Base-by-base conservation (phyloP, 2,329 filamentous ascomycete species). In the Eurotiales sp. region DNA sequence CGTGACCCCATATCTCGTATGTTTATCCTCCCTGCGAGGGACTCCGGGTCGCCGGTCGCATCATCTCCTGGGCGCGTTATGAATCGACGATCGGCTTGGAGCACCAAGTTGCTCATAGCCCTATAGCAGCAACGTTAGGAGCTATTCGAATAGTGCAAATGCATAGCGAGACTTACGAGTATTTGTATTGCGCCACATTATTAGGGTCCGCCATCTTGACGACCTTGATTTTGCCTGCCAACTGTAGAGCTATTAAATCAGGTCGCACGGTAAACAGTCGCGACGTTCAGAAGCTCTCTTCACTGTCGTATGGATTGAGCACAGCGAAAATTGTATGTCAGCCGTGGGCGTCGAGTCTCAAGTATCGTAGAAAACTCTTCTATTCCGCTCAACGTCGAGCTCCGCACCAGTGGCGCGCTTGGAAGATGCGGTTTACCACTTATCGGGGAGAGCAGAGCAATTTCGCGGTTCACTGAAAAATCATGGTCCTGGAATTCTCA, bases 21-120 rank as follows among this genome's bases (percentile, higher is more conserved):
- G 60, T 88, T 92, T 69, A 99, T 85, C 61, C 91, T 87, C 50
- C 93, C 93, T 52, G 93, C 95, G 53, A 99, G 83, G 52, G 95
- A 99, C 76, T 99, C 93, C 46, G 93, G 95, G 70, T 99, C 93
- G 63, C 93, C 93, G 46, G 92, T 97, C 58, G 90, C 86, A 76
- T 99, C 95, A 73, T 99, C 92, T 62, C 86, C 90, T 64, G 90
- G 85, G 70, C 93, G 85, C 58, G 90, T 90, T 63, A 95, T 87
- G 70, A 99, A 97, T 64, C 93, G 87, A 76, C 91, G 87, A 78
- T 99, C 93, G 77, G 90, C 91, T 88, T 99, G 93, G 83, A 99
- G 89, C 69, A 99, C 93, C 90, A 99, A 87, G 84, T 99, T 99
- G 77, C 93, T 99, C 93, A 99, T 97, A 72, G 89, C 90, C 51